Evolutionary conservation across 176 grass and related monocot species (phyloP).

Genomic region (Phoenix dactylifera): DNA sequence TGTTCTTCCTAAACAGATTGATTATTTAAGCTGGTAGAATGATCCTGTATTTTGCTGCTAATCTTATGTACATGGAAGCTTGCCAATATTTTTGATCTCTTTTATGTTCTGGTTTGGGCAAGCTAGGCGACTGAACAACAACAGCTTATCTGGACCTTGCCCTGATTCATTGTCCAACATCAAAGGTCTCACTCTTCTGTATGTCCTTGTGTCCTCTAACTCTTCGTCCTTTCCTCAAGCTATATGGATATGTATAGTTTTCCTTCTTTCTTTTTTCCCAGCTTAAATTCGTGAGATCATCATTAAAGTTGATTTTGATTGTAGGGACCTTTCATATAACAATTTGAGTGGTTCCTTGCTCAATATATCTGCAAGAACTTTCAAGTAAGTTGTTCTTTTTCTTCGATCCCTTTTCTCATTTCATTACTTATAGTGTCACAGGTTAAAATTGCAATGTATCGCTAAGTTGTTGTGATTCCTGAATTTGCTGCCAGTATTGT

Average conservation of each 20-base stretch:
- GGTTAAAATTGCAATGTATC: too few relatives aligned
- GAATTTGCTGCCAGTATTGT: slow-evolving; percentile 46
- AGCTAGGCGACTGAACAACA: slow-evolving; percentile 64
- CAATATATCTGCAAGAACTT: slow-evolving; percentile 58
- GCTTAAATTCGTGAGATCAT: neutral
- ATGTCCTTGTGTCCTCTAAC: slow-evolving; percentile 14
- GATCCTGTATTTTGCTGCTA: too few relatives aligned
- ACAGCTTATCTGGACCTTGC: slow-evolving; percentile 57
- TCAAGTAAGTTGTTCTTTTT: slow-evolving; percentile 42
- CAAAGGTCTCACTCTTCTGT: slow-evolving; percentile 32
- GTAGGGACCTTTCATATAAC: slow-evolving; percentile 79
- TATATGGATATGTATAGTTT: too few relatives aligned
- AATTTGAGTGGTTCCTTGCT: slow-evolving; percentile 51
- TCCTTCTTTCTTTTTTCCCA: neutral
- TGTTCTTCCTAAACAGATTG: too few relatives aligned
- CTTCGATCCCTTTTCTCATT: neutral
- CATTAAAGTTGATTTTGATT: neutral
- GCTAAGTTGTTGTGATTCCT: neutral
- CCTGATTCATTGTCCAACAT: slow-evolving; percentile 51
- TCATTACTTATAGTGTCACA: neutral
- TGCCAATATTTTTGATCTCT: too few relatives aligned
- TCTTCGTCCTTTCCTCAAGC: too few relatives aligned
- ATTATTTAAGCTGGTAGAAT: too few relatives aligned
- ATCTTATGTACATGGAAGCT: too few relatives aligned
- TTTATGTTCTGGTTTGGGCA: too few relatives aligned